Conservation (phyloP, 768 basidiomycete genomes). For the Daedalea quercina region DNA sequence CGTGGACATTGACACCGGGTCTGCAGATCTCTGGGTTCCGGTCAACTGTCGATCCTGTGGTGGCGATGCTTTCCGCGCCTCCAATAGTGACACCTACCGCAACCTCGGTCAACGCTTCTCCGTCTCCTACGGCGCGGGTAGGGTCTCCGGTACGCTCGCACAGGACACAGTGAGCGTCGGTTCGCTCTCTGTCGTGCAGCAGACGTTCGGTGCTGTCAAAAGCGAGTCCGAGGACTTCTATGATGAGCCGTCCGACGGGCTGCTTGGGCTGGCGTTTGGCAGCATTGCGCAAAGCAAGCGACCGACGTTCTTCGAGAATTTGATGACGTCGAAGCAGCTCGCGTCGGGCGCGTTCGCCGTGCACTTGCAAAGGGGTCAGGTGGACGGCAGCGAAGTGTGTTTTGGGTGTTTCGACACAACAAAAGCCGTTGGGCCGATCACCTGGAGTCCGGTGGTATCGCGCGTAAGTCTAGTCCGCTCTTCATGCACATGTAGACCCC, state of each 20-base stretch:
- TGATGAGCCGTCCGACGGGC: constrained; percentile 45
- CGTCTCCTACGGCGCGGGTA: constrained; percentile 48
- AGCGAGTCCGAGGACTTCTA: constrained; percentile 44
- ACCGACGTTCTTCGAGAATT: constrained; percentile 60
- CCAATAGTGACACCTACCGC: constrained; percentile 35
- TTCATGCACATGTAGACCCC: not conserved
- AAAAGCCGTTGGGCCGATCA: constrained; percentile 29
- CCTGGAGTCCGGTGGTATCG: constrained; percentile 33
- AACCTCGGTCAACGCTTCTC: constrained; percentile 26
- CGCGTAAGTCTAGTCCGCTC: constrained; percentile 15
- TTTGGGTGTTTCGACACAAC: constrained; percentile 36
- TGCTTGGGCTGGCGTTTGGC: constrained; percentile 58
- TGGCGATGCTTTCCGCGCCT: constrained; percentile 31
- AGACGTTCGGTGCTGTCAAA: constrained; percentile 50
- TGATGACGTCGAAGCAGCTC: constrained; percentile 37
- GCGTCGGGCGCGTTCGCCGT: constrained; percentile 48
- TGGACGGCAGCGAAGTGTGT: constrained; percentile 46
- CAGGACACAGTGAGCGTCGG: constrained; percentile 46
- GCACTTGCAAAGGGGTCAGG: constrained; percentile 38
- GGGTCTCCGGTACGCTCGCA: constrained; percentile 41
- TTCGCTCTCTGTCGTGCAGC: constrained; percentile 35
- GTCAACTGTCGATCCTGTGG: constrained; percentile 32
- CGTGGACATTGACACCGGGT: constrained; percentile 65
- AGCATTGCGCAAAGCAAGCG: constrained; percentile 38
- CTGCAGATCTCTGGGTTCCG: constrained; percentile 58